A percentile compares a stretch with the other conserved stretches of the same genome.
Conservation (phyloP, 2,329 filamentous ascomycete genomes). For the Pezicula radicicola region DNA sequence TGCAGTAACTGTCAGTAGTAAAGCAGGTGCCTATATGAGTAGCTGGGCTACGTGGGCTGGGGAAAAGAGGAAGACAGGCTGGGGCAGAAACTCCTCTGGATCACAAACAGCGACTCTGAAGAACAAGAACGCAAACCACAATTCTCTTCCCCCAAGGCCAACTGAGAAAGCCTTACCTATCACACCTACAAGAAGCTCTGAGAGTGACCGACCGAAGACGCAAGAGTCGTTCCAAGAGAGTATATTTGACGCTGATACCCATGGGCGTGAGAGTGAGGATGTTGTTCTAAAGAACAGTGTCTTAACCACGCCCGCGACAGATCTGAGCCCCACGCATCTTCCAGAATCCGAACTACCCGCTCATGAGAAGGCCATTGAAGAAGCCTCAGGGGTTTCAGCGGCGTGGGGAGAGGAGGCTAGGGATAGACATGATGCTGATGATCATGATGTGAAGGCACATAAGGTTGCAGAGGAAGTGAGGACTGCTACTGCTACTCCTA, state of each 20-base stretch:
- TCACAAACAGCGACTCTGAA: conserved; percentile 1
- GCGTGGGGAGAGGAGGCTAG: not conserved
- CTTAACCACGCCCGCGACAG: not conserved
- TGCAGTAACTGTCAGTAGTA: conserved; percentile 47
- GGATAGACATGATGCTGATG: not conserved
- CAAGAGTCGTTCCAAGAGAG: conserved; percentile 26
- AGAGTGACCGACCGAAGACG: conserved; percentile 18
- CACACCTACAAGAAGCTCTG: conserved; percentile 1
- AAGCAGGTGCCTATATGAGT: conserved; percentile 62
- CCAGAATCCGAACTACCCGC: not conserved
- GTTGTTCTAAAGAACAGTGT: not conserved
- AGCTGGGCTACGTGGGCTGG: conserved; percentile 70
- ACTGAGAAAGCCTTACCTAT: conserved; percentile 9
- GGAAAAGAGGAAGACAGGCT: conserved; percentile 63
- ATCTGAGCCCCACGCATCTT: not conserved
- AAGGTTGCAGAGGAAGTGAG: conserved; percentile 18
- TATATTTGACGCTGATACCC: conserved; percentile 29
- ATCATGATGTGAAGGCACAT: not conserved
- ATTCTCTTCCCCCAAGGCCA: not conserved
- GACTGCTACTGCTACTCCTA: conserved; percentile 19
- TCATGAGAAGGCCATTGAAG: conserved; percentile 1
- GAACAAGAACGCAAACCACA: conserved; percentile 3
- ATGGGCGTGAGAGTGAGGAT: not conserved
- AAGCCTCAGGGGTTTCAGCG: conserved; percentile 3
- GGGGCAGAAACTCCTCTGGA: conserved; percentile 18